These are phyloP conservation scores for Chrysoporthe cubensis DNA, from an alignment of 2,329 filamentous ascomycete genomes.

Conservation along the genomic window DNA sequence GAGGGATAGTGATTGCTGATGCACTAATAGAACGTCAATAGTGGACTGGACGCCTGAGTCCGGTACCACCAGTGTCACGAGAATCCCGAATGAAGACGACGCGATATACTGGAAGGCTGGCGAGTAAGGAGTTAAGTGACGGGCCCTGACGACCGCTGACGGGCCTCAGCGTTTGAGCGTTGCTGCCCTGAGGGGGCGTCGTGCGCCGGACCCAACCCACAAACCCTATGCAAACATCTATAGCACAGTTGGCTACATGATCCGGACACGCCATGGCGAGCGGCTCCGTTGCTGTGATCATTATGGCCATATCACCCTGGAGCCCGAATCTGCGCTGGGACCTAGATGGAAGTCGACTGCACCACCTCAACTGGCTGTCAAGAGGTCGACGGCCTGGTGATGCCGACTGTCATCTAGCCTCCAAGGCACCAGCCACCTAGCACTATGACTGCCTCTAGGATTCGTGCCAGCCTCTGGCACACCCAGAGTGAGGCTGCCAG, in stretches of 20 bases:
- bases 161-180: slow-evolving; percentile 36
- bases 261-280: slow-evolving; percentile 37
- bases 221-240: slow-evolving; percentile 35
- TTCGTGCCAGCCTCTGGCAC: slow-evolving; percentile 21
- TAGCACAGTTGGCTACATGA: slow-evolving; percentile 38
- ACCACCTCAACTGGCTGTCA: no score
- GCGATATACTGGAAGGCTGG: slow-evolving; percentile 33
- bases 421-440: slow-evolving; percentile 17
- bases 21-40: slow-evolving; percentile 32
- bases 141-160: background rate
- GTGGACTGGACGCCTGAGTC: slow-evolving; percentile 32
- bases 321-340: no score
- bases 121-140: background rate
- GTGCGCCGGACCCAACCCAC: slow-evolving; percentile 36
- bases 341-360: no score
- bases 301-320: no score
- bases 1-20: slow-evolving; percentile 35
- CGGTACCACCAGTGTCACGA: slow-evolving; percentile 32
- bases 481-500: slow-evolving; percentile 17
- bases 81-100: slow-evolving; percentile 35
- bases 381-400: no score
- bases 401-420: no score
- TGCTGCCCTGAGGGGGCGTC: slow-evolving; percentile 38
- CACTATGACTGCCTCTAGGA: slow-evolving; percentile 21
- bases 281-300: background rate